Percentiles rank a stretch among this genome's conserved stretches.
phyloP scores from a whole-genome alignment of 73 alveolate genomes.

The Symbiodinium natans region DNA sequence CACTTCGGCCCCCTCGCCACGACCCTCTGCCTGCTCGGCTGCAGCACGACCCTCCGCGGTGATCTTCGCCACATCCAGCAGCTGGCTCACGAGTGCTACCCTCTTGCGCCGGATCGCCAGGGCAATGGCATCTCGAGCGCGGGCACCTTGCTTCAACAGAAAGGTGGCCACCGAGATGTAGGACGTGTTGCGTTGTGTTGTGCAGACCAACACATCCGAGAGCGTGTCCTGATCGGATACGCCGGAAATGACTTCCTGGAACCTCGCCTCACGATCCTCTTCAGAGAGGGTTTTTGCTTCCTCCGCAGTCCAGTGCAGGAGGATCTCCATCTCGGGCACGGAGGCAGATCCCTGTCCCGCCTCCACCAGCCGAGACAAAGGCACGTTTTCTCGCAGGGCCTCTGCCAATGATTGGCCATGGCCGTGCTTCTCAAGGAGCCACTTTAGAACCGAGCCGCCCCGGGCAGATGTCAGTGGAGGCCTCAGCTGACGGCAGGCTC shows the following conservation, averaged over 20 bases:
- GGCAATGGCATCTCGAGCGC: background rate
- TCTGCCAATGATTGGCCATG: background rate
- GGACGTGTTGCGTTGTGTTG: background rate
- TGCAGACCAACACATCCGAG: background rate
- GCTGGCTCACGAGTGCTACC: background rate
- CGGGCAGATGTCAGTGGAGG: background rate
- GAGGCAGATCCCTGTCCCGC: background rate
- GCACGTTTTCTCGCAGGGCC: background rate
- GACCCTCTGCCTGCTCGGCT: too few species aligned
- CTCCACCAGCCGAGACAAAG: background rate
- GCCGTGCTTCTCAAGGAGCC: background rate
- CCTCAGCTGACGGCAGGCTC: background rate
- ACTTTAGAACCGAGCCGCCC: background rate
- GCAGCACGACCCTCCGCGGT: background rate
- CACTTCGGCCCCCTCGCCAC: too few species aligned
- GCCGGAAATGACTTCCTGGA: background rate
- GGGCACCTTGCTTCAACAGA: background rate
- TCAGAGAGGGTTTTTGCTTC: background rate
- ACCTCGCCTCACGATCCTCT: background rate
- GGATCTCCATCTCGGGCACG: background rate
- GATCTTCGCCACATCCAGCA: background rate
- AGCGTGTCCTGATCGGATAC: background rate
- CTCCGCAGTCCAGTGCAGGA: slow-evolving; percentile 10
- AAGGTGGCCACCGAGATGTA: background rate
- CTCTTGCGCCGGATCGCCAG: background rate